Evolutionary conservation across 306 rosid species (phyloP).

Genomic region (Oemleria cerasiformis): DNA sequence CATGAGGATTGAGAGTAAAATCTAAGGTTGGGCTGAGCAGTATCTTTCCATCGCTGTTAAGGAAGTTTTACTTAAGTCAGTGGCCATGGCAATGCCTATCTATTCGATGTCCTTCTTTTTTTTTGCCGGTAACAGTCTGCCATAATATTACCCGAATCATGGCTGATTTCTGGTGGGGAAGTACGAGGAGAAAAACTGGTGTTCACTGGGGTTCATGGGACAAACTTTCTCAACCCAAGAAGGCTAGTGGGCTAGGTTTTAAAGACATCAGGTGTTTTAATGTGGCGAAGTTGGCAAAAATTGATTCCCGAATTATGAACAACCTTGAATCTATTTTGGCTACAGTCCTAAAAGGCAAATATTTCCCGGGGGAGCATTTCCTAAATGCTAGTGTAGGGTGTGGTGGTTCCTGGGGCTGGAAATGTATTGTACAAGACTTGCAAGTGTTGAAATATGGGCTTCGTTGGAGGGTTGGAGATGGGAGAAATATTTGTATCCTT

Average conservation of each 20-base stretch:
- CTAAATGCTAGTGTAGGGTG: too few relatives aligned
- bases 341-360: rapidly evolving
- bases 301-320: not conserved
- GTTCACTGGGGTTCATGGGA: not conserved
- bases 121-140: not conserved
- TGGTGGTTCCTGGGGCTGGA: not conserved
- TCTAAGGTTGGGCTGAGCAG: too few relatives aligned
- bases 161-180: not conserved
- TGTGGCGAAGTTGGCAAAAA: not conserved
- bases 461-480: too few relatives aligned
- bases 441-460: too few relatives aligned
- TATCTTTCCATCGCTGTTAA: rapidly evolving
- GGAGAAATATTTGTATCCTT: rapidly evolving
- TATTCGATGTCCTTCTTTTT: too few relatives aligned
- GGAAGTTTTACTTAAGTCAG: not conserved
- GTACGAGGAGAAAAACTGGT: rapidly evolving
- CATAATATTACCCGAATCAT: not conserved
- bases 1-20: too few relatives aligned
- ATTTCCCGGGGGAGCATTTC: not conserved
- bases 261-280: not conserved
- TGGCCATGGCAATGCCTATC: not conserved
- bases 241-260: not conserved
- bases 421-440: too few relatives aligned
- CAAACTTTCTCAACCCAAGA: too few relatives aligned
- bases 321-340: rapidly evolving